Evolutionary conservation across 1,284 basidiomycete genomes (phyloP), one percentile per base, ranked within the genome.

Genomic region (Tilletia indica): DNA sequence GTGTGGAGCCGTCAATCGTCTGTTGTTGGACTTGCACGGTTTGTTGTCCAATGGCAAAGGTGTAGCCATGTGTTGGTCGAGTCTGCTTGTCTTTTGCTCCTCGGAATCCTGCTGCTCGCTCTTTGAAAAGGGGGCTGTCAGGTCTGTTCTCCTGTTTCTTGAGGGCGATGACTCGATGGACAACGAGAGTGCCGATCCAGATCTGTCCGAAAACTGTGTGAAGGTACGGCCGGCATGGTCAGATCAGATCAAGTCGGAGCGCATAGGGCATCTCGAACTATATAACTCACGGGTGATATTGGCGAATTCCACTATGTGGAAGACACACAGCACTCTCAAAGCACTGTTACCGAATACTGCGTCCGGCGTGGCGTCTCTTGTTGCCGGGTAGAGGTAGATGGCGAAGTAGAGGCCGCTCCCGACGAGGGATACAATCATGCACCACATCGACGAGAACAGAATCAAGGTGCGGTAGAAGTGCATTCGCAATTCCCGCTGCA

Each of bases 381-480:
- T 63, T 9, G 58, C 21, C 12, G 58, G 58, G 58, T 63, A 63
- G 25, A 34, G 31, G 4, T 31, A 9, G 34, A 63, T 25, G 25
- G 58, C 31, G 58, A 63, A 63, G 58, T 63, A 63, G 8, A 63
- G 58, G 14, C 58, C 58, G 31, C 58, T 63, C 6, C 58, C 16
- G 12, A 63, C 58, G 9, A 63, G 58, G 9, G 58, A 31, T 16
- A 31, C 36, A 31, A 63, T 63, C 58, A 63, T 63, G 58, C 12
- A 25, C 58, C 58, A 63, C 58, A 63, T 63, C 8, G 58, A 21
- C 9, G 31, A 6, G 58, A 63, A 63, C 2, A 63, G 58, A 36
- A 63, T 19, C 19, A 63, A 31, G 25, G 58, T 63, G 25, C 58
- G 58, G 25, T 63, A 63, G 36, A 63, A 63, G 58, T 63, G 58